These are phyloP conservation scores for Suillus subalutaceus DNA, from an alignment of 768 basidiomycete genomes.

Conservation along the genomic window DNA sequence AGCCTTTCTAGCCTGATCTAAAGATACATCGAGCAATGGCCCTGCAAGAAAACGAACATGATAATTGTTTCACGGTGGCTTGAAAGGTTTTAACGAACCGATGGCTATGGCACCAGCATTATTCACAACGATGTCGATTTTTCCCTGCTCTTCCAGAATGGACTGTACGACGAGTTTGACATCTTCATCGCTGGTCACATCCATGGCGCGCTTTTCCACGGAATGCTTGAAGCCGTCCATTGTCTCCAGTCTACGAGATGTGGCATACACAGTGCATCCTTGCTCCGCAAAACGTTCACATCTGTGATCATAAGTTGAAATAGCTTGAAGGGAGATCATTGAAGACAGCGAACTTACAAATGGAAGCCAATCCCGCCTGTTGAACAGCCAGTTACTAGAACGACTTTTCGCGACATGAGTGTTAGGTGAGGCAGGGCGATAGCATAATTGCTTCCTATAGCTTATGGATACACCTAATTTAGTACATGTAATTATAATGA, in stretches of 20 bases:
- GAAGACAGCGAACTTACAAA: slow-evolving; percentile 44
- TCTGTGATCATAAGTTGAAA: slow-evolving; percentile 34
- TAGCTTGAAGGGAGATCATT: background rate
- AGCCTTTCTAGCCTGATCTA: slow-evolving; percentile 51
- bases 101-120: slow-evolving; percentile 62
- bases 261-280: slow-evolving; percentile 78
- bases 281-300: slow-evolving; percentile 67
- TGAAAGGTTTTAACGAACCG: slow-evolving; percentile 38
- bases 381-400: slow-evolving; percentile 77
- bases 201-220: slow-evolving; percentile 55
- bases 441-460: background rate
- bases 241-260: slow-evolving; percentile 61
- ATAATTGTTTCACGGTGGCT: slow-evolving; percentile 7
- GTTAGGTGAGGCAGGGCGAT: background rate
- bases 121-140: slow-evolving; percentile 75
- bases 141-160: slow-evolving; percentile 58
- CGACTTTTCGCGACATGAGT: slow-evolving; percentile 38
- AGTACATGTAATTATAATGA: too few species aligned
- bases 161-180: slow-evolving; percentile 51
- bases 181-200: slow-evolving; percentile 64
- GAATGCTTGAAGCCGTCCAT: slow-evolving; percentile 57
- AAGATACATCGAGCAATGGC: slow-evolving; percentile 52
- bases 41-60: slow-evolving; percentile 28
- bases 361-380: slow-evolving; percentile 73
- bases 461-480: too few species aligned